Evolutionary conservation across 2,329 filamentous ascomycete genomes (phyloP), one percentile per base, ranked within the genome.

Genomic region (Aureobasidium sp.): DNA sequence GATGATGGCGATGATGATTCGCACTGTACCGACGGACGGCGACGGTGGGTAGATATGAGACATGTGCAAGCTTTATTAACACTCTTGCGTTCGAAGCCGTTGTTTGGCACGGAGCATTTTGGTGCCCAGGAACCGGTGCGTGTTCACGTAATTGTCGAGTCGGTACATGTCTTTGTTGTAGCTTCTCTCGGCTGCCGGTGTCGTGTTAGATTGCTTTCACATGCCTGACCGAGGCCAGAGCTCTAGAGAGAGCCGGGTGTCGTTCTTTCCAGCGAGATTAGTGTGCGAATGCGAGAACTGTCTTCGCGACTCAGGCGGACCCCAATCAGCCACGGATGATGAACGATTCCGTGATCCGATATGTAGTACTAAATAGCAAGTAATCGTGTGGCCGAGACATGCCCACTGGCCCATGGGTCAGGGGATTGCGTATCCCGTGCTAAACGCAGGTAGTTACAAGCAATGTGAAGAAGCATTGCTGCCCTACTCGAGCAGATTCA

Each of bases 161-260:
- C 41, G 41, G 41, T 44, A 54, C 50, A 54, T 54, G 37, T 32
- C 50, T 41, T 21, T 29, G 36, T 27, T 42, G 50, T 30, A 44
- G 39, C 41, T 45, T 34, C 39, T n/a, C 16, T 57, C 53, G 53
- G 39, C 39, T 44, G 53, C 36, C 41, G 50, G 36, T 41, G 21
- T 54, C 9, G 37, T 32, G 36, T 41, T 54, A 59, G 27, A 59
- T 59, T 59, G 45, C 57, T 59, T 59, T 59, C 57, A 59, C 57
- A 59, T 59, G 57, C 29, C 42, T 27, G 57, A 21, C 44, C 44
- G 57, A 49, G 57, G 57, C 36, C 57, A 50, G 32, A 32, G 32
- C 45, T 45, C 30, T 50, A 25, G 25, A 39, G 27, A 11, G 13
- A 29, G 42, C 29, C 16, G 54, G 54, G 29, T 59, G 57, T 49